Conservation (phyloP, 352 stramenopile species). For the Phytopythium litorale region DNA sequence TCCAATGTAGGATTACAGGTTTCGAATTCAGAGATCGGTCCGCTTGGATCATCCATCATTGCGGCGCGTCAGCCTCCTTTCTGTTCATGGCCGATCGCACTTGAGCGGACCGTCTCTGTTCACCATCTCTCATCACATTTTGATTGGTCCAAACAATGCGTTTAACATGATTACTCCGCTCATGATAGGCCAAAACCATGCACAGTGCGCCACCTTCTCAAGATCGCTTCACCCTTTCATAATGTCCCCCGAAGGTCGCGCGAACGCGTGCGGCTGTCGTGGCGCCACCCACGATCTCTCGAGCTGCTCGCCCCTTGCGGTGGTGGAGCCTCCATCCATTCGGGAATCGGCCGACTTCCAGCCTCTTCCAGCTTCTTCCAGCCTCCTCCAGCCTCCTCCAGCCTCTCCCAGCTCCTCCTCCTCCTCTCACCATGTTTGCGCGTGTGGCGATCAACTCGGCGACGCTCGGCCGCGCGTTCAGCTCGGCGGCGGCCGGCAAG, state of each 20-base stretch:
- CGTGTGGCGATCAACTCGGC: slow-evolving; percentile 14
- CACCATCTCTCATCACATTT: neutral
- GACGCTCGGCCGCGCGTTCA: slow-evolving; percentile 46
- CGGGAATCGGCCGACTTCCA: neutral
- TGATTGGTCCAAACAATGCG: slow-evolving; percentile 2
- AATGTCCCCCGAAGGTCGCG: slow-evolving; percentile 6
- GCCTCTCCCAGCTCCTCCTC: neutral
- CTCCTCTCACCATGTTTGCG: slow-evolving; percentile 16
- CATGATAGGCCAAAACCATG: neutral
- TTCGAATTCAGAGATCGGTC: neutral
- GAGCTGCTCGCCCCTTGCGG: neutral
- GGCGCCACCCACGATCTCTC: neutral
- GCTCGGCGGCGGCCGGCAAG: slow-evolving; percentile 53
- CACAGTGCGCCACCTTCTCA: neutral
- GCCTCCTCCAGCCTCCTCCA: neutral
- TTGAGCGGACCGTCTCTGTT: neutral
- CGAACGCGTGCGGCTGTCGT: slow-evolving; percentile 4
- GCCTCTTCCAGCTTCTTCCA: neutral
- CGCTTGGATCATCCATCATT: slow-evolving; percentile 4
- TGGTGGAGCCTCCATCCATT: neutral
- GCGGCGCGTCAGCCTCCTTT: neutral
- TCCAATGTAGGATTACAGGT: neutral
- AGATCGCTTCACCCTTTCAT: too few relatives aligned
- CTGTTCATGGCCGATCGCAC: neutral
- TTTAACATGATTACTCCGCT: neutral